Base-by-base conservation (phyloP, 768 basidiomycete species). In the Lactarius sanguifluus region DNA sequence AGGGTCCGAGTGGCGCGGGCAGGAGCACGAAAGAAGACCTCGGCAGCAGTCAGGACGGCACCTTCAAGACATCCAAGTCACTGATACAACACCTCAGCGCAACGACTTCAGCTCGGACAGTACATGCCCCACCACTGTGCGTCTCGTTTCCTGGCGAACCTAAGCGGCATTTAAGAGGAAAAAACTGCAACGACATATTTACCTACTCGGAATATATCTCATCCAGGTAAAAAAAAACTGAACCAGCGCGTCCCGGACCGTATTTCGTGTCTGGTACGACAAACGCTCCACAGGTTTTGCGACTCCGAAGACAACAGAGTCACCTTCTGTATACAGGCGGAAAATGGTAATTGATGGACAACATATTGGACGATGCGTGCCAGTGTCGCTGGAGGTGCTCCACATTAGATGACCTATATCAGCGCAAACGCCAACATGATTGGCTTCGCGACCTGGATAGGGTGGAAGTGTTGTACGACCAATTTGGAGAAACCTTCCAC, bases 401-500 rank as follows among this genome's bases (percentile, higher is more conserved):
- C n/a, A n/a, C n/a, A n/a, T n/a, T n/a, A n/a, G n/a, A n/a, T n/a
- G n/a, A n/a, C n/a, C n/a, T n/a, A n/a, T n/a, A 76, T 61, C 5
- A 81, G 34, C 15, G 73, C 76, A n/a, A 50, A 13, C 2, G 23
- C n/a, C 5, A 25, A 25, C 25, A 71, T 62, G 15, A 65, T 69
- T 69, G 3, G 75, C 75, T 70, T 79, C 76, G 40, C 65, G 59
- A 47, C 75, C 73, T 77, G 73, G 36, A 76, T 69, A 15, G 70
- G 68, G 20, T 69, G 64, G 66, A 76, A 76, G 13, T 70, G 62
- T 40, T 62, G 61, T 25, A 76, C 70, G 25, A 16, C 60, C 62
- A 41, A 71, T 74, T n/a, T 74, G 73, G 45, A 75, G 69, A n/a
- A 72, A 34, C 59, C 67, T 64, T 61, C 64, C 70, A 32, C 74